Conservation (phyloP, 805 yeast species). For the Cyberlindnera maritima region DNA sequence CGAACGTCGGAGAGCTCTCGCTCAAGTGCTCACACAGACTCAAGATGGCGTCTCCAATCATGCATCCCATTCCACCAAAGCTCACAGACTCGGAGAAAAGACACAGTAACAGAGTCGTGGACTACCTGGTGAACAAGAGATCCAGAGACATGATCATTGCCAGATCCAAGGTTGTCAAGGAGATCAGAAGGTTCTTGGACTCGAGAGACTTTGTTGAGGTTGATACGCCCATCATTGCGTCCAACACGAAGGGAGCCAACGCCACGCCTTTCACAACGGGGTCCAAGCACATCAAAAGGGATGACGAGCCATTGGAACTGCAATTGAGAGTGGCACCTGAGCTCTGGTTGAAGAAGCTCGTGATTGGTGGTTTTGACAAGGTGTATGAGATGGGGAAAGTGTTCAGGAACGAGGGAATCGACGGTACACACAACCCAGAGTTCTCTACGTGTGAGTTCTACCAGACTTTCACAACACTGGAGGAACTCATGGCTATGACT, state of each 20-base stretch:
- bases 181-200: slow-evolving; percentile 57
- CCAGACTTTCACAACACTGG: slow-evolving; percentile 63
- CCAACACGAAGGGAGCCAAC: slow-evolving; percentile 82
- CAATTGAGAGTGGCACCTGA: slow-evolving; percentile 92
- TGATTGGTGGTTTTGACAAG: slow-evolving; percentile 81
- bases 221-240: slow-evolving; percentile 79
- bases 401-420: slow-evolving; percentile 92
- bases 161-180: slow-evolving; percentile 52
- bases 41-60: slow-evolving; percentile 60
- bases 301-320: slow-evolving; percentile 32
- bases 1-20: slow-evolving; percentile 78
- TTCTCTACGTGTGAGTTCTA: slow-evolving; percentile 90
- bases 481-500: slow-evolving; percentile 63
- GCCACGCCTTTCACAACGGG: slow-evolving; percentile 81
- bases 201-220: slow-evolving; percentile 68
- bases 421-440: slow-evolving; percentile 91
- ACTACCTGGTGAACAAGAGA: slow-evolving; percentile 59
- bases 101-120: slow-evolving; percentile 67
- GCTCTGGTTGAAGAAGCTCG: slow-evolving; percentile 82
- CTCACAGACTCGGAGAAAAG: slow-evolving; percentile 54
- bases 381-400: slow-evolving; percentile 83
- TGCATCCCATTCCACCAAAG: slow-evolving; percentile 67
- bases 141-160: slow-evolving; percentile 46
- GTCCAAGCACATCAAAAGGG: slow-evolving; percentile 31
- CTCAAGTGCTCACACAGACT: slow-evolving; percentile 54